These are phyloP conservation scores for Melampsora abietis-canadensis DNA, from an alignment of 1,284 basidiomycete species.

Conservation along the genomic window DNA sequence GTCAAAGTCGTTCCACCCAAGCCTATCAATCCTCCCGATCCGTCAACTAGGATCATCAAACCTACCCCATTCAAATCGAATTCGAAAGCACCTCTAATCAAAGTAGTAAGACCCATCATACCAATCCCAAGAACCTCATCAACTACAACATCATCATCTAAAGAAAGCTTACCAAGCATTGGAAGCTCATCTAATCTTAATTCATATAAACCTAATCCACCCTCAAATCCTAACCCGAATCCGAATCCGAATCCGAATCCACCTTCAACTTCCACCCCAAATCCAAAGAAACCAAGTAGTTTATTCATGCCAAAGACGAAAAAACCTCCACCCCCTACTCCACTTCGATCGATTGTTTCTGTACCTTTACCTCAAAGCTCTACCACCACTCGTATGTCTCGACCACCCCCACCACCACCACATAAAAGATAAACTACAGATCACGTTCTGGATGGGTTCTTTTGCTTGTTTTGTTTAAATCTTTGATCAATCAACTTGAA, in stretches of 20 bases:
- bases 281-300: background rate
- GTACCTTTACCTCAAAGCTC: background rate
- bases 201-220: no score
- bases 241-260: background rate
- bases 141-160: no score
- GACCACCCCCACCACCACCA: background rate
- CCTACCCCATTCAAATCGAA: background rate
- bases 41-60: background rate
- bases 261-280: background rate
- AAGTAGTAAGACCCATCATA: no score
- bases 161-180: no score
- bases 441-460: background rate
- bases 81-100: no score
- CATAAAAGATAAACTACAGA: background rate
- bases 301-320: slow-evolving; percentile 10
- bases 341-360: background rate
- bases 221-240: background rate
- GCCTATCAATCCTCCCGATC: background rate
- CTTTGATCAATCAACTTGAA: no score
- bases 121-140: no score
- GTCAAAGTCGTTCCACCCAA: background rate
- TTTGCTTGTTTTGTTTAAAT: background rate
- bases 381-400: background rate
- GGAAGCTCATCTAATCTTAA: no score
- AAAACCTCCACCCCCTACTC: slow-evolving; percentile 1